Evolutionary conservation across 371 early-diverging fungal genomes (phyloP), one percentile per base, ranked within the genome.

Genomic region (Mortierella sp.): DNA sequence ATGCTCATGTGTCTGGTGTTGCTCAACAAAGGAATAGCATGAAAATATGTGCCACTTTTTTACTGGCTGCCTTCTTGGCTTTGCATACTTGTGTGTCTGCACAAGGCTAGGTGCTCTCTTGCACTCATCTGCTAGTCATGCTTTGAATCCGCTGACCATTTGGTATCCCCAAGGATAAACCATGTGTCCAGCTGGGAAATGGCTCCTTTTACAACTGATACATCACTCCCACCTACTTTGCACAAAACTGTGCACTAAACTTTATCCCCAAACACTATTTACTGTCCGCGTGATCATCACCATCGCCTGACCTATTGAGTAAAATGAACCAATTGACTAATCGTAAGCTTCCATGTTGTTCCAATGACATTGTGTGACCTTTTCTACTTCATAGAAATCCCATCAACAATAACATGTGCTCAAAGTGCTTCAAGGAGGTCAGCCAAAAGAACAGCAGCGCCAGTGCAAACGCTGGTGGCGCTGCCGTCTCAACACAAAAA

Each of bases 331-430:
- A 37, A 40, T 26, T 62, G 45, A 40, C 22, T 26, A 62, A 62
- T 26, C 10, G 22, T n/a, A 26, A 63, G 35, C 3, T 30, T 64
- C 63, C 57, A 55, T n/a, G 24, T 32, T 55, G 57, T 28, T 43
- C 58, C 24, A 49, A 52, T 24, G 32, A 32, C 32, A 3, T 39
- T 68, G 49, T 58, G 59, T 20, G 43, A 5, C 37, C 30, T 59
- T 26, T 40, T 54, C 28, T 18, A 20, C 26, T 26, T 18, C 18
- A 64, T 80, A 87, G 88, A 26, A 89, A 88, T 70, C 88, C 88
- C 22, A 83, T 91, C 59, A 92, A 88, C 77, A 90, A 92, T 75
- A 87, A 92, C 81, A 91, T 94, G 91, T 95, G 95, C 85, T 94
- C 94, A 14, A 90, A 93, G 78, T 95, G 95, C 85, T 94, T 87